Conservation (phyloP, 1,284 basidiomycete species). For the Moesziomyces antarcticus region DNA sequence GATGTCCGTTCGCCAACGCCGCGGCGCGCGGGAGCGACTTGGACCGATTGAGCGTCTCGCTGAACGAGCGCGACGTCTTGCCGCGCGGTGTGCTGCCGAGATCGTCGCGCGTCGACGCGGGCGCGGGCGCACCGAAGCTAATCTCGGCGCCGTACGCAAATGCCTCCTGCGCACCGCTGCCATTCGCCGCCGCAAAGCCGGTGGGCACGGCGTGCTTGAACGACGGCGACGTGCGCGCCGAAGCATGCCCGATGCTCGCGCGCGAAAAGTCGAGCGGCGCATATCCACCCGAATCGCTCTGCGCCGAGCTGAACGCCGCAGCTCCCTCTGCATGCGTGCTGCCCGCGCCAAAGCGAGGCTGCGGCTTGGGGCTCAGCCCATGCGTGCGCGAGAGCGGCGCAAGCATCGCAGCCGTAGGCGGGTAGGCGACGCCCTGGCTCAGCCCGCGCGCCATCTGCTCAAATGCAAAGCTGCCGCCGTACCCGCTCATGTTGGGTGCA, state of each 20-base stretch:
- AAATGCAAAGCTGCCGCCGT: constrained; percentile 62
- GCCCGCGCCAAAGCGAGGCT: constrained; percentile 25
- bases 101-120: constrained; percentile 34
- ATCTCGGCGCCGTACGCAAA: constrained; percentile 60
- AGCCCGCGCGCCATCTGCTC: constrained; percentile 65
- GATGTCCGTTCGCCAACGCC: constrained; percentile 22
- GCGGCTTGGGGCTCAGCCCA: constrained; percentile 56
- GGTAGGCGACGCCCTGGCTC: constrained; percentile 55
- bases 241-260: constrained; percentile 44
- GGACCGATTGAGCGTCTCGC: constrained; percentile 55
- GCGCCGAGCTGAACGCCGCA: constrained; percentile 39
- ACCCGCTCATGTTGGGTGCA: constrained; percentile 34
- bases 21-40: constrained; percentile 48
- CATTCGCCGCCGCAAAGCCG: constrained; percentile 15
- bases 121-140: constrained; percentile 45
- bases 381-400: constrained; percentile 60
- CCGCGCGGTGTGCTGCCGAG: constrained; percentile 30
- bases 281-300: constrained; percentile 50
- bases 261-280: constrained; percentile 30
- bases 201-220: constrained; percentile 48
- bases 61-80: constrained; percentile 52
- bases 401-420: constrained; percentile 62
- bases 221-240: constrained; percentile 51
- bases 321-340: constrained; percentile 18
- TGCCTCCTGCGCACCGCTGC: constrained; percentile 39